phyloP scores from a whole-genome alignment of 306 rosid genomes.

The Crotalaria pallida region DNA sequence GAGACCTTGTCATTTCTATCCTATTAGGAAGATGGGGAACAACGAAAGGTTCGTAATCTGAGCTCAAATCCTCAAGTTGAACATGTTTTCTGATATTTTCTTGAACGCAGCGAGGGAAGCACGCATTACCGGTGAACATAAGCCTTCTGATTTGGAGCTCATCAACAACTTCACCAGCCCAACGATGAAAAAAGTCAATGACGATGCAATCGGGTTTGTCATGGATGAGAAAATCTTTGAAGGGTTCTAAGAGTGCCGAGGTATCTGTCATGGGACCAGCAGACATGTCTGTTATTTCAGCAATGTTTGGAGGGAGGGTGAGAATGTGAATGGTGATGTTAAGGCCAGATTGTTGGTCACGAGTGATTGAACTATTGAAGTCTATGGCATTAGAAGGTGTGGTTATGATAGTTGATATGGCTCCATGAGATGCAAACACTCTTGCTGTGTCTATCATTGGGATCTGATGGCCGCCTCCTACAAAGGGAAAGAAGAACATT shows the following conservation, averaged over 20 bases:
- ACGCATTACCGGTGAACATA: slow-evolving; percentile 42
- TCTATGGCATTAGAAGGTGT: slow-evolving; percentile 30
- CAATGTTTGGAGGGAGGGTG: slow-evolving; percentile 1
- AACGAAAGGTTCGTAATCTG: slow-evolving; percentile 41
- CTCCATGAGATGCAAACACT: slow-evolving; percentile 55
- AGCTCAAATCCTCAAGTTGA: slow-evolving; percentile 23
- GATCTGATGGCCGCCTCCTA: slow-evolving; percentile 56
- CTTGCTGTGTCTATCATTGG: slow-evolving; percentile 73
- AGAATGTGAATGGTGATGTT: slow-evolving; percentile 34
- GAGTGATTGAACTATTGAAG: slow-evolving; percentile 36
- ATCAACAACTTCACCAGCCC: slow-evolving; percentile 38
- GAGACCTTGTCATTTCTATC: slow-evolving; percentile 46
- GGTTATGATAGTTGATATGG: slow-evolving; percentile 43
- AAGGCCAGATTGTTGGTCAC: slow-evolving; percentile 37
- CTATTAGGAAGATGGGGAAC: slow-evolving; percentile 44
- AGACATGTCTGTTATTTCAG: slow-evolving; percentile 43
- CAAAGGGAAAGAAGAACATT: slow-evolving; percentile 39
- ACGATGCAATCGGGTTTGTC: slow-evolving; percentile 43
- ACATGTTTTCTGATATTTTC: slow-evolving; percentile 20
- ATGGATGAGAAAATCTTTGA: slow-evolving; percentile 28
- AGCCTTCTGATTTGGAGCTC: slow-evolving; percentile 31
- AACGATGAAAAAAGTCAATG: slow-evolving; percentile 43
- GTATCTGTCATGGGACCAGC: slow-evolving; percentile 30
- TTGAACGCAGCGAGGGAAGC: slow-evolving; percentile 44
- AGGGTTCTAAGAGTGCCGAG: slow-evolving; percentile 43